Conservation (phyloP, 1,284 basidiomycete genomes). For the Ganoderma multipileum region DNA sequence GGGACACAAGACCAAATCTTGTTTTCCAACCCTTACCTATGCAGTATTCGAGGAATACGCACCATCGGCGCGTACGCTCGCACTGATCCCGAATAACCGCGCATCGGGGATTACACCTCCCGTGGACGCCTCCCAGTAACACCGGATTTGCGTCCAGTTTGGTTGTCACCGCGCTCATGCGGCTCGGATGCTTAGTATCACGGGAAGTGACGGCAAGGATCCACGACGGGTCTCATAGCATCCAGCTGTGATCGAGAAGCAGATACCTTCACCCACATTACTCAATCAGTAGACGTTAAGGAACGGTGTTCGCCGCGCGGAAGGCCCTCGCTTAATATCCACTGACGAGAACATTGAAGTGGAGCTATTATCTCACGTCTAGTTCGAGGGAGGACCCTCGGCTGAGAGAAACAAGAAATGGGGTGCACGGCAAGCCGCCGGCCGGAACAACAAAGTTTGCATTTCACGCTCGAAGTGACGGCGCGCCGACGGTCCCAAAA, state of each 20-base stretch:
- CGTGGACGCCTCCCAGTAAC: not conserved
- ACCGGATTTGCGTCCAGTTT: not conserved
- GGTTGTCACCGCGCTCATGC: not conserved
- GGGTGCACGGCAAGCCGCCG: not conserved
- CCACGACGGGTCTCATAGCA: not conserved
- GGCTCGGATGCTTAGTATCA: not conserved
- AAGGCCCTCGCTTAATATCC: too few relatives aligned
- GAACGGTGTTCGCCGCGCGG: too few relatives aligned
- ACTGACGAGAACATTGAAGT: not conserved
- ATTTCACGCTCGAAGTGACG: not conserved
- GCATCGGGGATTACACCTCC: not conserved
- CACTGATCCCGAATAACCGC: not conserved
- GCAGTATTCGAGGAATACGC: not conserved
- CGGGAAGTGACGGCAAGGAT: not conserved
- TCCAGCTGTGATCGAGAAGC: not conserved
- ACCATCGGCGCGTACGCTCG: not conserved
- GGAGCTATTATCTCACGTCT: not conserved
- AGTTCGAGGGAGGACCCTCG: not conserved
- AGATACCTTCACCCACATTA: not conserved
- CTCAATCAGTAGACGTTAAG: too few relatives aligned
- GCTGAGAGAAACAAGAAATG: not conserved
- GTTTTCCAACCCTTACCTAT: not conserved
- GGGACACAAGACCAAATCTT: not conserved
- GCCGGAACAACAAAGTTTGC: conserved; percentile 4
- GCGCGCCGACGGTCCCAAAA: not conserved